A percentile compares a stretch with the other conserved stretches of the same genome.
These are phyloP conservation scores for Stereum hirsutum DNA, from an alignment of 1,284 basidiomycete species.

Conservation along the genomic window DNA sequence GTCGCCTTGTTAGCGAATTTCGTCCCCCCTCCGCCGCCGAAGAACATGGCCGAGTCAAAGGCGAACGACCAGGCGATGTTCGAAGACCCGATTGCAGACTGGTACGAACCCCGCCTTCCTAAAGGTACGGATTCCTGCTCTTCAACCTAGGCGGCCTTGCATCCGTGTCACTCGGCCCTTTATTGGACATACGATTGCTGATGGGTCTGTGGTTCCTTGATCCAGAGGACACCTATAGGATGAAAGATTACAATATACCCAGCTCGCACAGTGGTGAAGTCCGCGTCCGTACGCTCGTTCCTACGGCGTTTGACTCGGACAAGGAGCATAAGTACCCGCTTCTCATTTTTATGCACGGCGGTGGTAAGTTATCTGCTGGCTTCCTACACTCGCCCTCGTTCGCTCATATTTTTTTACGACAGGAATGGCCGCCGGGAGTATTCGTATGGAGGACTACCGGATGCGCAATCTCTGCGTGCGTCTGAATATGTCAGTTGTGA, in stretches of 20 bases:
- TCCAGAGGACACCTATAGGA: constrained; percentile 4
- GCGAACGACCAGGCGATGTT: not conserved
- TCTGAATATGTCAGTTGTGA: constrained; percentile 14
- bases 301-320: not conserved
- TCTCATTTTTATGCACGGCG: constrained; percentile 10
- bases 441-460: constrained; percentile 12
- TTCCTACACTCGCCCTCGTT: not conserved
- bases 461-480: constrained; percentile 11
- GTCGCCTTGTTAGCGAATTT: not conserved
- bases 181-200: not conserved
- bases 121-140: not conserved
- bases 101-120: not conserved
- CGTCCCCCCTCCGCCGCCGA: not conserved
- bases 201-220: not conserved
- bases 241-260: constrained; percentile 5
- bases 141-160: too few species aligned
- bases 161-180: too few species aligned
- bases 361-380: constrained; percentile 2
- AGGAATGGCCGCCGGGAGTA: constrained; percentile 9
- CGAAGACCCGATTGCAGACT: not conserved
- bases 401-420: not conserved
- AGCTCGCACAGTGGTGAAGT: constrained; percentile 1
- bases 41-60: not conserved
- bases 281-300: not conserved
- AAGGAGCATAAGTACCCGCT: constrained; percentile 4